Evolutionary conservation across 352 stramenopile species (phyloP).

Genomic region (Globisporangium paddicum): DNA sequence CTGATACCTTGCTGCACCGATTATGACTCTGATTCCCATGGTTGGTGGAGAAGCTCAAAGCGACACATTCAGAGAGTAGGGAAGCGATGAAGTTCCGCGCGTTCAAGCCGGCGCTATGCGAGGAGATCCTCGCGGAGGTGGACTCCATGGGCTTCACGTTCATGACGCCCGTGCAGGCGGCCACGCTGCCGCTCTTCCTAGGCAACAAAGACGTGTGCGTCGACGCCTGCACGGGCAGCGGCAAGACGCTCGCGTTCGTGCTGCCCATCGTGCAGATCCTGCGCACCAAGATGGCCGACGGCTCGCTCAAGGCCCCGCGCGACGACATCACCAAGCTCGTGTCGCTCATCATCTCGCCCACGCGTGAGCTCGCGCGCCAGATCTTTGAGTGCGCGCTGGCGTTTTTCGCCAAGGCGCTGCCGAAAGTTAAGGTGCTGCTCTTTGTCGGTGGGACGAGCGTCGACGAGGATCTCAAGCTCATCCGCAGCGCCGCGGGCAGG

Average conservation of each 20-base stretch:
- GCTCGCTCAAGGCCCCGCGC: conserved; percentile 45
- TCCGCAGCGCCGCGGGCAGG: conserved; percentile 51
- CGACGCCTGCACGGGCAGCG: conserved; percentile 92
- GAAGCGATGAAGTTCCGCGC: conserved; percentile 73
- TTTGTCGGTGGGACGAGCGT: conserved; percentile 90
- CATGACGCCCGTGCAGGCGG: conserved; percentile 91
- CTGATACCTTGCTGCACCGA: too few relatives aligned
- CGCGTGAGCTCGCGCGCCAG: conserved; percentile 84
- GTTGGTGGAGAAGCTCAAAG: too few relatives aligned
- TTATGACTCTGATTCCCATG: too few relatives aligned
- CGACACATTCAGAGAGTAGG: too few relatives aligned
- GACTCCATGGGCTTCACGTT: conserved; percentile 81
- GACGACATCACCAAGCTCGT: conserved; percentile 68
- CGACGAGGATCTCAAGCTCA: conserved; percentile 72
- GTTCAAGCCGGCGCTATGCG: conserved; percentile 73
- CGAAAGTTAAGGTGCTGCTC: conserved; percentile 73
- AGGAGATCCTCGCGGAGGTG: conserved; percentile 63
- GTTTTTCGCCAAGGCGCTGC: conserved; percentile 62
- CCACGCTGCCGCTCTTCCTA: conserved; percentile 91
- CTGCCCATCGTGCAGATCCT: conserved; percentile 93
- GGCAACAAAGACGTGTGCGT: conserved; percentile 94
- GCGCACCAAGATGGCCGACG: conserved; percentile 52
- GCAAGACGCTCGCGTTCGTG: conserved; percentile 95
- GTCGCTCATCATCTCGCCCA: conserved; percentile 86
- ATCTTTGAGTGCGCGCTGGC: conserved; percentile 70